Evolutionary conservation across 495 filamentous ascomycete genomes (phyloP).

Genomic region (Neurospora tetrasperma): DNA sequence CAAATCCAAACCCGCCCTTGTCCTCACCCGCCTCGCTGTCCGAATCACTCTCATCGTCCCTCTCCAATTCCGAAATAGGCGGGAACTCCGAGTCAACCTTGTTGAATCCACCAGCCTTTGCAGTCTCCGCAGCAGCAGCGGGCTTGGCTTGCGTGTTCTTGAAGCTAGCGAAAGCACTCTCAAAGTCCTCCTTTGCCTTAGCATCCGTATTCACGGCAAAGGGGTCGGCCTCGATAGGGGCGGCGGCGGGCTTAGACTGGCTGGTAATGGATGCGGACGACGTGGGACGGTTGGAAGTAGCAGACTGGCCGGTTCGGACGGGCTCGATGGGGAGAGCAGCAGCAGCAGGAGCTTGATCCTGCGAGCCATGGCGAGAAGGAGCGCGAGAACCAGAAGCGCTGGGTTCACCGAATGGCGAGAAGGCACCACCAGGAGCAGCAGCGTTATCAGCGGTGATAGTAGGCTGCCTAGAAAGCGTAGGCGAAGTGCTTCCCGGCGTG

Average conservation of each 20-base stretch:
- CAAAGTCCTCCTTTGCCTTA: slow-evolving; percentile 65
- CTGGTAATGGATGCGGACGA: slow-evolving; percentile 5
- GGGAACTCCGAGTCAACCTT: slow-evolving; percentile 67
- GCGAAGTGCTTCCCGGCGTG: slow-evolving; percentile 44
- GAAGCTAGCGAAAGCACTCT: slow-evolving; percentile 61
- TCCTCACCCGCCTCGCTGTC: slow-evolving; percentile 71
- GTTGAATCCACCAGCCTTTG: slow-evolving; percentile 32
- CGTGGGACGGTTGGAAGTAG: slow-evolving; percentile 22
- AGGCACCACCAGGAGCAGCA: slow-evolving; percentile 14
- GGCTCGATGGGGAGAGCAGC: slow-evolving; percentile 20
- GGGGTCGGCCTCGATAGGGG: slow-evolving; percentile 30
- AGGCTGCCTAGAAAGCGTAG: slow-evolving; percentile 40
- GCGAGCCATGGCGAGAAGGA: not conserved
- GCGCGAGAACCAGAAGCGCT: slow-evolving; percentile 9
- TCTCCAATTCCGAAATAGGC: slow-evolving; percentile 75
- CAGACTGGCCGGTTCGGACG: slow-evolving; percentile 25
- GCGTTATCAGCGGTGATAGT: slow-evolving; percentile 34
- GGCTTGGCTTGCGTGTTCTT: slow-evolving; percentile 24
- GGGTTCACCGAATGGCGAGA: slow-evolving; percentile 54
- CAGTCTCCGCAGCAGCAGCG: slow-evolving; percentile 15
- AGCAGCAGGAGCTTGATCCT: slow-evolving; percentile 6
- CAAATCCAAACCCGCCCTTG: slow-evolving; percentile 87
- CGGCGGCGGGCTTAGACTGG: slow-evolving; percentile 12
- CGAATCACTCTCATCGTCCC: slow-evolving; percentile 59
- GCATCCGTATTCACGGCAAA: slow-evolving; percentile 45